Conservation (phyloP, 148 eudicot species). For the Simmondsia chinensis region DNA sequence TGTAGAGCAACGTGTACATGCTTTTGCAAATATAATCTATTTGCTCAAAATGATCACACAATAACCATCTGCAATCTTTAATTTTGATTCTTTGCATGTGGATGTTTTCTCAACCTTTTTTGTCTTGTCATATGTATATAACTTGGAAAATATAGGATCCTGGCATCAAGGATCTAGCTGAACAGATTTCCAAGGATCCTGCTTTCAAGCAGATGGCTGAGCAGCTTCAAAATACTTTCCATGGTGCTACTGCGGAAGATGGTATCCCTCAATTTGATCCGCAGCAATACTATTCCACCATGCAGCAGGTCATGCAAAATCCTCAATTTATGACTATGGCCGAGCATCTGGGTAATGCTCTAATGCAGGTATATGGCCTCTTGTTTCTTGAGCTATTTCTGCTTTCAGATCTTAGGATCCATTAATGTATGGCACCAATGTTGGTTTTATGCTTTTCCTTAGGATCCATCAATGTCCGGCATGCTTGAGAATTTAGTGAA, state of each 20-base stretch:
- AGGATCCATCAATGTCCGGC: conserved; percentile 97
- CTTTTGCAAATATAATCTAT: neutral
- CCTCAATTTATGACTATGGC: conserved; percentile 98
- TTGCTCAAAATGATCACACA: neutral
- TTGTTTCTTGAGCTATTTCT: too few species aligned
- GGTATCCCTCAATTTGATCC: conserved; percentile 66
- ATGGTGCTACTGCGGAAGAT: conserved; percentile 53
- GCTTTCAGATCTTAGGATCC: too few species aligned
- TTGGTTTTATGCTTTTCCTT: conserved; percentile 5
- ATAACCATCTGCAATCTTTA: neutral
- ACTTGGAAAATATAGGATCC: conserved; percentile 56
- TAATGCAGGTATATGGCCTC: conserved; percentile 61
- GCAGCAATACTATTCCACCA: conserved; percentile 71
- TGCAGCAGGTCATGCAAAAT: conserved; percentile 98
- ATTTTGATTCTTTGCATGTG: neutral
- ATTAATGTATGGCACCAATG: too few species aligned
- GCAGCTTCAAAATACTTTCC: conserved; percentile 77
- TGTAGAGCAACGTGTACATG: neutral
- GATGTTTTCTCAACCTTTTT: neutral
- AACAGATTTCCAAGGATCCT: conserved; percentile 89
- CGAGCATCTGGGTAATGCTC: conserved; percentile 85
- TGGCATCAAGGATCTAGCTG: conserved; percentile 91
- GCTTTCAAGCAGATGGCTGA: conserved; percentile 92
- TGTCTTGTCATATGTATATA: neutral
- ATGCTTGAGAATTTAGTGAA: conserved; percentile 85